phyloP scores from a whole-genome alignment of 257 asterid species.

The Rehmannia glutinosa region DNA sequence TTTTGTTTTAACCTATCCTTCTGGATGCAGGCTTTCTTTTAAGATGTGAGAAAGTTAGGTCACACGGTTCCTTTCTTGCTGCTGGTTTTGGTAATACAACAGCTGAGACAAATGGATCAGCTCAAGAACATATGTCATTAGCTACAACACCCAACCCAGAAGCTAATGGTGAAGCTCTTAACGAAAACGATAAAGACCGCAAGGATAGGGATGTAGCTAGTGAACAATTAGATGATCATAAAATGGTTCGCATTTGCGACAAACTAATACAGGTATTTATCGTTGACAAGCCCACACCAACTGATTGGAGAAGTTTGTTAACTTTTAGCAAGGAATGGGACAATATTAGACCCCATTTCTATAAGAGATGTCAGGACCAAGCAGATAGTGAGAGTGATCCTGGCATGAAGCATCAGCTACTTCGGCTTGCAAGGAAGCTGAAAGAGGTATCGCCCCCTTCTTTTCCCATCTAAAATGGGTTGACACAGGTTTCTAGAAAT shows the following conservation, averaged over 20 bases:
- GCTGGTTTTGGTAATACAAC: conserved; percentile 42
- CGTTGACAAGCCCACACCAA: conserved; percentile 86
- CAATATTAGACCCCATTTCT: conserved; percentile 74
- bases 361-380: conserved; percentile 61
- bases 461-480: not conserved
- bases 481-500: not conserved
- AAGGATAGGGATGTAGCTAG: conserved; percentile 22
- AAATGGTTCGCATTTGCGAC: conserved; percentile 72
- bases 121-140: conserved; percentile 25
- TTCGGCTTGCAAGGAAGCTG: conserved; percentile 78
- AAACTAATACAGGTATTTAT: conserved; percentile 76
- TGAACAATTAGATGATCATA: conserved; percentile 44
- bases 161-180: conserved; percentile 14
- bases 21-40: conserved; percentile 31
- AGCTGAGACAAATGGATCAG: conserved; percentile 27
- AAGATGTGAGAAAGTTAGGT: conserved; percentile 23
- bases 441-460: conserved; percentile 52
- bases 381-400: conserved; percentile 74
- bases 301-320: conserved; percentile 85
- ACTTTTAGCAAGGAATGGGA: conserved; percentile 87
- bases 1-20: not conserved
- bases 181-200: conserved; percentile 9
- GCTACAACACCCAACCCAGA: conserved; percentile 23
- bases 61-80: conserved; percentile 17
- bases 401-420: conserved; percentile 70